Base-by-base conservation (phyloP, 2,329 filamentous ascomycete species). In the Clonostachys byssicola region DNA sequence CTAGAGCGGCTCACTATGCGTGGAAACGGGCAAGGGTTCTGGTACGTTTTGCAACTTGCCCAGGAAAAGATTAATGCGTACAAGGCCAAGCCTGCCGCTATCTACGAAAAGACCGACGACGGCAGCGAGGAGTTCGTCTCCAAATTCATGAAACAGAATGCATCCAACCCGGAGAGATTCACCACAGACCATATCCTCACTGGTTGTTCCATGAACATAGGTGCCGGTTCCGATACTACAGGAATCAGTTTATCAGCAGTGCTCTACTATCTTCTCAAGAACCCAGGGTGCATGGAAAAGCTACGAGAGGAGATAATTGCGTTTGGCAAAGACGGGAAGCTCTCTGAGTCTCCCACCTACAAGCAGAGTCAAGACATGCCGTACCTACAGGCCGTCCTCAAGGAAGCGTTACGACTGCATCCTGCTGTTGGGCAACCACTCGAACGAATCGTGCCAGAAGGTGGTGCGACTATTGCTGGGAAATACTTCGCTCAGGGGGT, bases 371-470 rank as follows among this genome's bases (percentile, higher is more conserved):
- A 62, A 47, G 49, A 56, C 4, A 54, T 73, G 47, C 67, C 45
- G 5, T 47, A 47, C 40, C 18, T 47, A n/a, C 65, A 0, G 78
- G 77, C 49, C 1, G 68, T 73, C 5, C 70, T 81, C 38, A 77
- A 78, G 45, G 77, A 81, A 54, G 71, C 72, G 0, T 57, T 80
- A 17, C 69, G 78, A 13, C 59, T 81, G 16, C 71, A 77, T 43
- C 67, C 76, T 2, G 70, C 74, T 0, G 68, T 69, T 0, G 75
- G 73, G 5, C 57, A 79, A 13, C 70, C 74, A 5, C 58, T 80
- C 14, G 72, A 72, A 55, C 66, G 77, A 6, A 61, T 68, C 1
- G 74, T 78, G 0, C 73, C 75, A 0, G 47, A 63, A 3, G 68
- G 63, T 0, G 77, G 77, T 0, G 61, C 63, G 0, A 63, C 66